phyloP scores from a whole-genome alignment of 768 basidiomycete genomes.

The Lyophyllum shimeji region DNA sequence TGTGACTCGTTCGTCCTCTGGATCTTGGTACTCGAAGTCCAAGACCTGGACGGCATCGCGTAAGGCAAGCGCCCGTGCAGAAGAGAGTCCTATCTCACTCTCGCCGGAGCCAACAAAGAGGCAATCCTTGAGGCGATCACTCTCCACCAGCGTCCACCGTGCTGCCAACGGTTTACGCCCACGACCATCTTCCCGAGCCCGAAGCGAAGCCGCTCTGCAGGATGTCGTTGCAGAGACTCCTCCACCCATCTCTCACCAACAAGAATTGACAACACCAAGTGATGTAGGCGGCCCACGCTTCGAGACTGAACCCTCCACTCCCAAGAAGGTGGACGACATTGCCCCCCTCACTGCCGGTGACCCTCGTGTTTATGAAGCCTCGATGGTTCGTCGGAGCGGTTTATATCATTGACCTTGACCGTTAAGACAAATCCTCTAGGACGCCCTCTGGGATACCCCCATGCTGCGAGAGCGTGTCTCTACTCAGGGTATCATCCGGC shows the following conservation, averaged over 20 bases:
- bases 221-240: background rate
- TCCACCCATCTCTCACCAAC: background rate
- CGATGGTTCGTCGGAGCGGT: slow-evolving; percentile 37
- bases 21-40: slow-evolving; percentile 1
- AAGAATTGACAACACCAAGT: slow-evolving; percentile 19
- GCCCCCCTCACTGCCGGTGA: slow-evolving; percentile 63
- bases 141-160: slow-evolving; percentile 18
- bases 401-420: background rate
- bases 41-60: background rate
- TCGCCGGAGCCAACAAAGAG: background rate
- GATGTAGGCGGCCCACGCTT: slow-evolving; percentile 39
- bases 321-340: slow-evolving; percentile 21
- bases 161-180: slow-evolving; percentile 15
- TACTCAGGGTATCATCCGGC: slow-evolving; percentile 76
- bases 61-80: background rate
- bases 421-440: slow-evolving; percentile 23
- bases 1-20: slow-evolving; percentile 8
- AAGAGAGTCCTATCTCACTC: background rate
- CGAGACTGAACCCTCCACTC: slow-evolving; percentile 13
- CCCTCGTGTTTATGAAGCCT: slow-evolving; percentile 48
- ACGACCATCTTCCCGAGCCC: slow-evolving; percentile 4
- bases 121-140: slow-evolving; percentile 24
- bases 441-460: slow-evolving; percentile 40
- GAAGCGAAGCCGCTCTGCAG: slow-evolving; percentile 3
- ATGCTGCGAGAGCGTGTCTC: slow-evolving; percentile 95